A percentile compares a stretch with the other conserved stretches of the same genome.
phyloP scores from a whole-genome alignment of 2,329 filamentous ascomycete genomes.

The Trichoderma atrobrunneum region DNA sequence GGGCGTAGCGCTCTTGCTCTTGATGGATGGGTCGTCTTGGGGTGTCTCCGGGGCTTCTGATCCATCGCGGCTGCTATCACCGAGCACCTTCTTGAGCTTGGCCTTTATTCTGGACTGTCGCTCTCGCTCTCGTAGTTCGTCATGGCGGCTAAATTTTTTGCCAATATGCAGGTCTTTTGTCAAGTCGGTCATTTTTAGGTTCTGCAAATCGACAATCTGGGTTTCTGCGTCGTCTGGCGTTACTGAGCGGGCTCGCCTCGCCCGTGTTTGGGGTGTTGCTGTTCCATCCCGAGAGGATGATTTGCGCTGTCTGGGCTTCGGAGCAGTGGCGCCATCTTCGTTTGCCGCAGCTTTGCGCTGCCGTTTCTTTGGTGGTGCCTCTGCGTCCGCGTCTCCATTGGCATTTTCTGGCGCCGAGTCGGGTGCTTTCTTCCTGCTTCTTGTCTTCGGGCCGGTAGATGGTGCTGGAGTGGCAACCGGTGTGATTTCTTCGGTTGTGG shows the following conservation, averaged over 20 bases:
- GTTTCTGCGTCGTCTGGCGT: constrained; percentile 64
- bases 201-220: constrained; percentile 61
- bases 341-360: constrained; percentile 32
- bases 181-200: constrained; percentile 70
- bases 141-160: constrained; percentile 71
- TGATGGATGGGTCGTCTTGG: constrained; percentile 3
- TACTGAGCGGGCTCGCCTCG: constrained; percentile 42
- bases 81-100: constrained; percentile 30
- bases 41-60: constrained; percentile 22
- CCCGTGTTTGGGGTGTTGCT: constrained; percentile 26
- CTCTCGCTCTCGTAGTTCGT: constrained; percentile 68
- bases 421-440: constrained; percentile 15
- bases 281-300: constrained; percentile 23
- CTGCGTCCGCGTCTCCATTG: constrained; percentile 22
- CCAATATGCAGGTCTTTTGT: constrained; percentile 68
- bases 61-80: constrained; percentile 24
- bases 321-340: constrained; percentile 20
- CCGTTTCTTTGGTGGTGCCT: constrained; percentile 33
- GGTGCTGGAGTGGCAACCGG: neutral
- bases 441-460: constrained; percentile 15
- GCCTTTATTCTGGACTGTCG: constrained; percentile 39
- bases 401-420: constrained; percentile 21
- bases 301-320: constrained; percentile 30
- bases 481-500: neutral
- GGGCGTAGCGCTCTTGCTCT: constrained; percentile 21